Evolutionary conservation across 176 grass and related monocot genomes (phyloP).

Genomic region (Typha latifolia): DNA sequence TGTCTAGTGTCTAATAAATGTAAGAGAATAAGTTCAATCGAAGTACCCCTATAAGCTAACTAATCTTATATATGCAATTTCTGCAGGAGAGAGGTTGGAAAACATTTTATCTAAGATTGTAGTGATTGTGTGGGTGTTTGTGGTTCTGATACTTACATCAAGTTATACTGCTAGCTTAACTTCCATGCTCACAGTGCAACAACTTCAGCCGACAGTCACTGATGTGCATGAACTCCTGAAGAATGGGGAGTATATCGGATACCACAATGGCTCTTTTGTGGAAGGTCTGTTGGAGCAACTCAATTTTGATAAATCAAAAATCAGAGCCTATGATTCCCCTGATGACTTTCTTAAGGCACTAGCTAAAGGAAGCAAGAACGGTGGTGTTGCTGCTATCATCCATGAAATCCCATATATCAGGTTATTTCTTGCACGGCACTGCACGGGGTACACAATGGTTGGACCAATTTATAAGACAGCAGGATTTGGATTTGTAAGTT

Average conservation of each 20-base stretch:
- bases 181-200: constrained; percentile 44
- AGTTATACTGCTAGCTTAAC: constrained; percentile 51
- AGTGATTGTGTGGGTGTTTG: constrained; percentile 41
- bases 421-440: constrained; percentile 42
- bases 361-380: constrained; percentile 37
- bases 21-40: too few species aligned
- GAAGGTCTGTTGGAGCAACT: constrained; percentile 30
- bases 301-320: constrained; percentile 29
- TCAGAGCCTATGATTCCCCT: constrained; percentile 19
- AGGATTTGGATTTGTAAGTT: constrained; percentile 62
- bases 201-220: constrained; percentile 35
- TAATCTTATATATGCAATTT: background rate
- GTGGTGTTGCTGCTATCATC: constrained; percentile 40
- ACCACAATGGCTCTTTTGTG: constrained; percentile 28
- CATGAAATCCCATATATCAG: constrained; percentile 49
- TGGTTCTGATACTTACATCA: constrained; percentile 39
- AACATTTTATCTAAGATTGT: constrained; percentile 32
- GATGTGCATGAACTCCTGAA: constrained; percentile 31
- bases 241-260: constrained; percentile 39
- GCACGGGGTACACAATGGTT: constrained; percentile 35
- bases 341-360: constrained; percentile 31
- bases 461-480: constrained; percentile 47
- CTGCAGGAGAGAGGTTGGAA: constrained; percentile 36
- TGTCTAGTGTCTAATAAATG: too few species aligned
- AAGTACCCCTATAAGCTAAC: background rate